phyloP scores from a whole-genome alignment of 257 asterid genomes.

The Solanum clarkiae region DNA sequence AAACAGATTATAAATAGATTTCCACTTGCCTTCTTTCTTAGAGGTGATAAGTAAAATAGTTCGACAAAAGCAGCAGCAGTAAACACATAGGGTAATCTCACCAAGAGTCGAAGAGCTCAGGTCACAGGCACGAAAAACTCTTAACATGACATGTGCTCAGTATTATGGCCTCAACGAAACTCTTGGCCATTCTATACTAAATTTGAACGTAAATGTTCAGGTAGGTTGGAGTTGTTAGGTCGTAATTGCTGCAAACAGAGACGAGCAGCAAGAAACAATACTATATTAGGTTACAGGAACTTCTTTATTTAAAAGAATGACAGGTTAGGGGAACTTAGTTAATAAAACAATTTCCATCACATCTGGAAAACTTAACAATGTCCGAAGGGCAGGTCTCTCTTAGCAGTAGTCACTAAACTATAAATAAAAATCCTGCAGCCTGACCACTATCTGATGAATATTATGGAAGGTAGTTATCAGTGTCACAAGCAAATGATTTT shows the following conservation, averaged over 20 bases:
- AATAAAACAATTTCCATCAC: background rate
- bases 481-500: background rate
- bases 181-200: background rate
- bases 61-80: background rate
- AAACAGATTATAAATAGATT: background rate
- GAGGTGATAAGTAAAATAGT: background rate
- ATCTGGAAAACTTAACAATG: background rate
- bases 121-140: background rate
- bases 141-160: background rate
- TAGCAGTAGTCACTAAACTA: background rate
- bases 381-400: background rate
- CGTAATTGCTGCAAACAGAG: background rate
- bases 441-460: background rate
- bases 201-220: background rate
- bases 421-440: background rate
- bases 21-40: background rate
- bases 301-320: background rate
- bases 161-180: background rate
- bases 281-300: background rate
- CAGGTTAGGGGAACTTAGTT: background rate
- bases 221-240: background rate
- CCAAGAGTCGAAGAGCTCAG: background rate
- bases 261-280: background rate
- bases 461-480: background rate
- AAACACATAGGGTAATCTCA: background rate